These are phyloP conservation scores for Phytophthora brassicae DNA, from an alignment of 352 stramenopile species.

Conservation along the genomic window DNA sequence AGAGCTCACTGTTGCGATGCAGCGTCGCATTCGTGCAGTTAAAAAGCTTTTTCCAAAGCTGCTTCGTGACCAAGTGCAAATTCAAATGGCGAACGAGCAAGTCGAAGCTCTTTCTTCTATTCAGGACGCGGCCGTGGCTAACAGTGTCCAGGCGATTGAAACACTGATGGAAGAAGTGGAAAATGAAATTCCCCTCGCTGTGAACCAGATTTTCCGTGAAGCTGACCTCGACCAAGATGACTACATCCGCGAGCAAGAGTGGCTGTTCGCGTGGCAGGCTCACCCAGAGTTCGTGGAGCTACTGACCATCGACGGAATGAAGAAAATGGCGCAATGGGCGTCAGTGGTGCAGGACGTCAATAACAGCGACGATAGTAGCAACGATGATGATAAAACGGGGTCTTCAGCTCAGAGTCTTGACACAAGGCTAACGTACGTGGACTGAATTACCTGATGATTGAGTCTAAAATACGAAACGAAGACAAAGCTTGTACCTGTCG, in stretches of 20 bases:
- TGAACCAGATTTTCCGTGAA: conserved; percentile 85
- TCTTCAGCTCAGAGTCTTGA: conserved; percentile 35
- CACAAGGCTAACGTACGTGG: conserved; percentile 61
- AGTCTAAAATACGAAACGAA: no score
- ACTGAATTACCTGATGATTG: conserved; percentile 38
- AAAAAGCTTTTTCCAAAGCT: conserved; percentile 79
- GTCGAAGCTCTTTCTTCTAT: conserved; percentile 34
- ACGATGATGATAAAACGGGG: conserved; percentile 34
- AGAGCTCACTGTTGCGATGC: conserved; percentile 72
- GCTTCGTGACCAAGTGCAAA: conserved; percentile 66
- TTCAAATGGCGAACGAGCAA: conserved; percentile 59
- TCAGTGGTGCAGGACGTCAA: conserved; percentile 51
- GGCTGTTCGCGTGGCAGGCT: conserved; percentile 77
- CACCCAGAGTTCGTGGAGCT: conserved; percentile 84
- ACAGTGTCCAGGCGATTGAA: conserved; percentile 61
- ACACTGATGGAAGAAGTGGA: conserved; percentile 78
- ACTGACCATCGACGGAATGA: conserved; percentile 85
- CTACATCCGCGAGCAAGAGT: conserved; percentile 79
- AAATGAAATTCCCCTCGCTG: conserved; percentile 76
- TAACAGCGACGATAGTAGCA: conserved; percentile 22
- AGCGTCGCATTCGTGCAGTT: conserved; percentile 66
- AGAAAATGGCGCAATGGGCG: conserved; percentile 81
- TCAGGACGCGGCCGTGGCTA: conserved; percentile 54
- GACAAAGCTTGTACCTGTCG: no score
- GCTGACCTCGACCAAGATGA: conserved; percentile 77